Base-by-base conservation (phyloP, 2,329 filamentous ascomycete species). In the Aspergillus uvarum region DNA sequence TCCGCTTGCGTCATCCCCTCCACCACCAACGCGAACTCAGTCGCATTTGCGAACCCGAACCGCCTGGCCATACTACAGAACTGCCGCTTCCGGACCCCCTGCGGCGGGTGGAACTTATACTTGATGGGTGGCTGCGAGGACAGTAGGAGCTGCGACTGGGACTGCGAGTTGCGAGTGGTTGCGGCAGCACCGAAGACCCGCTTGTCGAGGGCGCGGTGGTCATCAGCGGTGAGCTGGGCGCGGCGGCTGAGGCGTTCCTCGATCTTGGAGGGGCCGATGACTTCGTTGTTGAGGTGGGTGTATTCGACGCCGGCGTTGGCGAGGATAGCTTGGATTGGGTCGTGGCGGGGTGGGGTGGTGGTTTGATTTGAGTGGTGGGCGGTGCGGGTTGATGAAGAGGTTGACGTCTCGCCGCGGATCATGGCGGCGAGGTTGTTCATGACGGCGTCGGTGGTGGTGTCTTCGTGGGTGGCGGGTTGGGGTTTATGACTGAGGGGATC, bases 261-360 rank as follows among this genome's bases (percentile, higher is more conserved):
- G n/a, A 97, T 85, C 67, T 89, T 91, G n/a, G 90, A 95, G 0
- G 91, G 89, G 11, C 95, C 95, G 59, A 99, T 86, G 14, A 99
- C 93, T 76, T 99, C 93, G 1, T 91, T 92, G 72, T 99, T 99
- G 68, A 98, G 90, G 71, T 99, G 95, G 0, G 92, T 96, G 74
- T 99, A 99, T 70, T 95, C 88, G 0, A 99, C 93, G 2, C 95
- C 95, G 0, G 91, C 92, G 7, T 88, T 87, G 2, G 91, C 87
- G 1, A 99, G 85, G 63, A 99, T 98, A 2, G 92, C 95, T 67
- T 94, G 89, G 32, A 98, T 84, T 0, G 91, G 89, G 68, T 98
- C 91, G 51, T 83, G 38, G 38, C 38, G 38, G 14, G 38, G 14
- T 6, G 38, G 38, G 38, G 38, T 7, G 38, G 79, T 59, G 44